Evolutionary conservation across 1,284 basidiomycete species (phyloP).

Genomic region (Malassezia caprae): DNA sequence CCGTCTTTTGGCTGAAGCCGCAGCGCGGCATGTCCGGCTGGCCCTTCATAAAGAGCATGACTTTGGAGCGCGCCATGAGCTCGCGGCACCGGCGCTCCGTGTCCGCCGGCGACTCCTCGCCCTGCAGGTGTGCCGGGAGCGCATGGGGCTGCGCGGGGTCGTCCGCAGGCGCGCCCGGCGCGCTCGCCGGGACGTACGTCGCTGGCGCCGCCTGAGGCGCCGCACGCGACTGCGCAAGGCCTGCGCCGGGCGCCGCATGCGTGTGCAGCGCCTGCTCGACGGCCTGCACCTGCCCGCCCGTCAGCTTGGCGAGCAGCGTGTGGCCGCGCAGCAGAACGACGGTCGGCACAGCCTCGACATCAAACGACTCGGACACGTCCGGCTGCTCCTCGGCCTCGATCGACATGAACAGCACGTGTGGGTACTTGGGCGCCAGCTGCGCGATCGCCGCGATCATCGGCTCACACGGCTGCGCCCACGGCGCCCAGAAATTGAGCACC

Average conservation of each 20-base stretch:
- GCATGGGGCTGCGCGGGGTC: constrained; percentile 14
- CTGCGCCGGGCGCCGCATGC: constrained; percentile 49
- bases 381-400: constrained; percentile 75
- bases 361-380: constrained; percentile 88
- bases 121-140: constrained; percentile 22
- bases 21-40: constrained; percentile 63
- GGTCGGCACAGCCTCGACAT: constrained; percentile 78
- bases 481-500: constrained; percentile 47
- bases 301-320: constrained; percentile 67
- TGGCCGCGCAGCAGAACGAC: constrained; percentile 81
- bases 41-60: constrained; percentile 97
- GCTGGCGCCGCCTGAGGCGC: constrained; percentile 29
- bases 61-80: constrained; percentile 59
- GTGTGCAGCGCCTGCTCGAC: constrained; percentile 59
- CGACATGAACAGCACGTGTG: constrained; percentile 59
- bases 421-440: constrained; percentile 61
- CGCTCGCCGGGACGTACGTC: constrained; percentile 23
- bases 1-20: constrained; percentile 66
- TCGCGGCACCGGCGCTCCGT: constrained; percentile 57
- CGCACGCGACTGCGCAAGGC: constrained; percentile 30
- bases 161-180: constrained; percentile 3
- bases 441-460: constrained; percentile 44
- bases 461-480: constrained; percentile 47
- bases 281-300: constrained; percentile 67
- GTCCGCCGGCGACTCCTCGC: constrained; percentile 58